Conservation (phyloP, 345 rosid species). For the Dipteronia sinensis region DNA sequence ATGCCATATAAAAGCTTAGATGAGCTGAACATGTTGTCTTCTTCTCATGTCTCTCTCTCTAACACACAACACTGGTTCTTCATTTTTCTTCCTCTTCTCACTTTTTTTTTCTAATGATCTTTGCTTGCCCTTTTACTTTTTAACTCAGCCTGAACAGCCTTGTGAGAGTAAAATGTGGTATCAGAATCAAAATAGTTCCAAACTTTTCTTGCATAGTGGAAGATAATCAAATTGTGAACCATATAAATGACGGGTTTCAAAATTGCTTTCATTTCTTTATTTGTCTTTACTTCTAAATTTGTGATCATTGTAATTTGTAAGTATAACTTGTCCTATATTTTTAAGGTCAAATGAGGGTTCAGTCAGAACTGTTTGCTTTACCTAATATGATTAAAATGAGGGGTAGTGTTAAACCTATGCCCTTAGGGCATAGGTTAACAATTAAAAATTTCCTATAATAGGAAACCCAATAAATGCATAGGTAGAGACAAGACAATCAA, state of each 20-base stretch:
- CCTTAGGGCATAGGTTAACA: no score
- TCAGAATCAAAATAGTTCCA: background rate
- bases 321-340: background rate
- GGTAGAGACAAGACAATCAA: no score
- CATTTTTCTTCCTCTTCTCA: background rate
- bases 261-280: background rate
- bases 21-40: background rate
- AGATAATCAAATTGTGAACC: background rate
- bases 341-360: background rate
- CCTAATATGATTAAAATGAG: background rate
- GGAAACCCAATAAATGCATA: no score
- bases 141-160: background rate
- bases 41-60: background rate
- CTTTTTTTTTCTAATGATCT: no score
- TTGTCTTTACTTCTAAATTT: background rate
- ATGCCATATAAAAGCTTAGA: background rate
- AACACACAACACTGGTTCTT: background rate
- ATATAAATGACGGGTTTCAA: background rate
- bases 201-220: background rate
- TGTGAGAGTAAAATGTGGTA: slow-evolving; percentile 2
- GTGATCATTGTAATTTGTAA: background rate
- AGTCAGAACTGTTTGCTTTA: background rate
- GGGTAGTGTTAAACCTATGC: no score
- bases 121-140: background rate
- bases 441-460: no score